Conservation (phyloP, 179 eudicot species). For the Silene coronaria region DNA sequence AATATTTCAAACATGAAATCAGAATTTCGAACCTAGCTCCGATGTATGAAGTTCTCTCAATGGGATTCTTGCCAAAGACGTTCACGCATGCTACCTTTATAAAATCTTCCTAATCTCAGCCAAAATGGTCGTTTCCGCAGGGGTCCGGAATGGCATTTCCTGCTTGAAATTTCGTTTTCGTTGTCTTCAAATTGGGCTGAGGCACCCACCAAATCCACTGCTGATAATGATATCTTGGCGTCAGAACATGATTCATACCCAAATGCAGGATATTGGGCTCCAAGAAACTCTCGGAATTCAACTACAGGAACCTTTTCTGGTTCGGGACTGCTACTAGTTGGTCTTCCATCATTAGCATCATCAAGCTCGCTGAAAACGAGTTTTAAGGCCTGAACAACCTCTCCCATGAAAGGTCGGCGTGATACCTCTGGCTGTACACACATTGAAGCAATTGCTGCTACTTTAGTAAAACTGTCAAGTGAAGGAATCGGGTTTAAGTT, state of each 20-base stretch:
- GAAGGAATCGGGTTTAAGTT: constrained; percentile 31
- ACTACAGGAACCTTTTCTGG: constrained; percentile 13
- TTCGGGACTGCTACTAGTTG: constrained; percentile 34
- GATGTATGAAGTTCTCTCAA: neutral
- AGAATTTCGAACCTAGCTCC: too few species aligned
- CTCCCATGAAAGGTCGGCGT: constrained; percentile 98
- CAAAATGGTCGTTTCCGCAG: constrained; percentile 48
- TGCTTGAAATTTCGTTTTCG: constrained; percentile 43
- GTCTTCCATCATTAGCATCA: constrained; percentile 40
- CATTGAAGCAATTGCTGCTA: constrained; percentile 95
- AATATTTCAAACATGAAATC: too few species aligned
- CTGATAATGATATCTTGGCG: constrained; percentile 37
- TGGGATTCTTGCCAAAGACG: constrained; percentile 33
- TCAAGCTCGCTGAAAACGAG: constrained; percentile 78
- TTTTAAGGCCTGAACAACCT: constrained; percentile 92
- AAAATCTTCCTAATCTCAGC: constrained; percentile 51
- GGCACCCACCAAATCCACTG: constrained; percentile 41
- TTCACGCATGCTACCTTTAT: constrained; percentile 62
- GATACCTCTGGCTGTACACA: constrained; percentile 97
- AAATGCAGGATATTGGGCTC: constrained; percentile 21
- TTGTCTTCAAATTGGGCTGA: constrained; percentile 34
- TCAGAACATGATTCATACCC: constrained; percentile 40
- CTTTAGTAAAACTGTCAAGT: constrained; percentile 57
- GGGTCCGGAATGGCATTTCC: constrained; percentile 68
- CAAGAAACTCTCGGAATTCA: constrained; percentile 40